A percentile compares a stretch with the other conserved stretches of the same genome.
These are phyloP conservation scores for Saturnispora zaruensis DNA, from an alignment of 805 yeast genomes.

Conservation along the genomic window DNA sequence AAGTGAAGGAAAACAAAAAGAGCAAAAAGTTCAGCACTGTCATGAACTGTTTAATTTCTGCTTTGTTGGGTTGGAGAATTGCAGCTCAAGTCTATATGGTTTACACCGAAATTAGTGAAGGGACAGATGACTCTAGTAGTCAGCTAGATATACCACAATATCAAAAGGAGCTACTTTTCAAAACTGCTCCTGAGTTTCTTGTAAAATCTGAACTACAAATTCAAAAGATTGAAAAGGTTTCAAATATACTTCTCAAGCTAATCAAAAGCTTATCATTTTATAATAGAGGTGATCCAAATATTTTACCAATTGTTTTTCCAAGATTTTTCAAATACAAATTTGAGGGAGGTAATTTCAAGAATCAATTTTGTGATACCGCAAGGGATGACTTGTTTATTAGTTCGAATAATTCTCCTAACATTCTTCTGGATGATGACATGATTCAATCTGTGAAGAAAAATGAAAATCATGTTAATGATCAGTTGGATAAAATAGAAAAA, in stretches of 20 bases:
- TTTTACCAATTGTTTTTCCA: slow-evolving; percentile 60
- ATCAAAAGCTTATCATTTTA: background rate
- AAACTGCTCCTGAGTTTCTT: background rate
- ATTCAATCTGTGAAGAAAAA: slow-evolving; percentile 30
- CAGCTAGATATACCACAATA: background rate
- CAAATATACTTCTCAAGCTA: background rate
- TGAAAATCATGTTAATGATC: slow-evolving; percentile 31
- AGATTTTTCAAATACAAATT: slow-evolving; percentile 57
- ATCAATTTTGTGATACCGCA: slow-evolving; percentile 42
- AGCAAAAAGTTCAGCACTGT: slow-evolving; percentile 40
- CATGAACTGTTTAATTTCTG: slow-evolving; percentile 43
- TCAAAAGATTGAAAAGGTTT: background rate
- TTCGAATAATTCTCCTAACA: slow-evolving; percentile 22
- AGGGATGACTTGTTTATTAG: slow-evolving; percentile 28
- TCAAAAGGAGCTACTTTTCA: background rate
- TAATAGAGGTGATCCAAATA: slow-evolving; percentile 11
- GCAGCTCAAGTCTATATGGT: slow-evolving; percentile 55
- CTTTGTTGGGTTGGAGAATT: slow-evolving; percentile 55
- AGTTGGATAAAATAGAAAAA: slow-evolving; percentile 36
- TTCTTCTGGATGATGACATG: slow-evolving; percentile 44
- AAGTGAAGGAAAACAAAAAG: slow-evolving; percentile 38
- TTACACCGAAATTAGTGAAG: background rate
- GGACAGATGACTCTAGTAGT: background rate
- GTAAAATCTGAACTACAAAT: slow-evolving; percentile 1
- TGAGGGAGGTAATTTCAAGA: slow-evolving; percentile 75